These are phyloP conservation scores for Nicotiana attenuata DNA, from an alignment of 257 asterid genomes.

Conservation along the genomic window DNA sequence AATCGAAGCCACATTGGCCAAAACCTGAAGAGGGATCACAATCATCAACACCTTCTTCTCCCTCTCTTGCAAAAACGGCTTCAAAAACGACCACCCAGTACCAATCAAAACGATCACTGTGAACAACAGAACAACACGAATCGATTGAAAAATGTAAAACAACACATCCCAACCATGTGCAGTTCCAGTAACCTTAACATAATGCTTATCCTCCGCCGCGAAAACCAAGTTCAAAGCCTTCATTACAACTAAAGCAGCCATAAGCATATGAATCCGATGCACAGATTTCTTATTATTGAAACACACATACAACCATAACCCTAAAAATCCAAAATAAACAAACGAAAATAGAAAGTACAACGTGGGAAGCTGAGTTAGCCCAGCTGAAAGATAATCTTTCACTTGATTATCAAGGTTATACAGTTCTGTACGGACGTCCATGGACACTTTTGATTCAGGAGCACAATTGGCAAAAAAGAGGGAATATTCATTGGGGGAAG, in stretches of 20 bases:
- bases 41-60: slow-evolving; percentile 96
- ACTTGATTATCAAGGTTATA: slow-evolving; percentile 51
- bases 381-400: slow-evolving; percentile 68
- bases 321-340: slow-evolving; percentile 54
- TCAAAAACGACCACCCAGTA: slow-evolving; percentile 89
- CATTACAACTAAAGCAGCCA: slow-evolving; percentile 69
- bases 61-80: slow-evolving; percentile 87
- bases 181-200: slow-evolving; percentile 89
- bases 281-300: slow-evolving; percentile 49
- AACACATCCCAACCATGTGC: slow-evolving; percentile 98
- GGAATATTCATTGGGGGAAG: slow-evolving; percentile 67
- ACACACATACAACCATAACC: slow-evolving; percentile 52
- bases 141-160: slow-evolving; percentile 84
- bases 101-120: slow-evolving; percentile 85
- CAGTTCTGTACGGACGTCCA: slow-evolving; percentile 71
- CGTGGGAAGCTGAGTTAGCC: slow-evolving; percentile 59
- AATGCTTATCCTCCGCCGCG: slow-evolving; percentile 95
- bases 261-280: slow-evolving; percentile 78
- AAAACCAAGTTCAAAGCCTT: slow-evolving; percentile 76
- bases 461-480: slow-evolving; percentile 81
- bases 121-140: slow-evolving; percentile 75
- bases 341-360: slow-evolving; percentile 61
- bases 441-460: slow-evolving; percentile 60
- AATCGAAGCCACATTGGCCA: slow-evolving; percentile 84
- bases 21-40: slow-evolving; percentile 88